Evolutionary conservation across 1,284 basidiomycete genomes (phyloP).

Genomic region (Rhodotorula sp.): DNA sequence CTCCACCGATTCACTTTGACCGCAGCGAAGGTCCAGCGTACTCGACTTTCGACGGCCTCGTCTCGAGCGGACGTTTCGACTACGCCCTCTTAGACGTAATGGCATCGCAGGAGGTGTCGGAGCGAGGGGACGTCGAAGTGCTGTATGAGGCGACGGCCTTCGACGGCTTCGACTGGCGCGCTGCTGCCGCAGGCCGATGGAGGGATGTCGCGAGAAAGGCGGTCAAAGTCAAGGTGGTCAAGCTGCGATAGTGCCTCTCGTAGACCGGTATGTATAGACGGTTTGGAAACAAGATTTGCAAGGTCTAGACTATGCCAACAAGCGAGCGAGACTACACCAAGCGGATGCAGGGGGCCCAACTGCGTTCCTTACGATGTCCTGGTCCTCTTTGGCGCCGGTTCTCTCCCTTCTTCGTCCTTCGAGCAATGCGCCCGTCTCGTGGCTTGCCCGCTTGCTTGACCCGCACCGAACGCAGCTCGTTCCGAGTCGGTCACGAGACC

Average conservation of each 20-base stretch:
- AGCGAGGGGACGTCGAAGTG: not conserved
- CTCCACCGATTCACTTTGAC: not conserved
- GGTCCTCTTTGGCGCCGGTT: too few relatives aligned
- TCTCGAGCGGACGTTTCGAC: not conserved
- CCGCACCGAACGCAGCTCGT: too few relatives aligned
- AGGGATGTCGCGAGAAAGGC: not conserved
- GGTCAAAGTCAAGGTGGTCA: not conserved
- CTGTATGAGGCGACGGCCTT: conserved; percentile 4
- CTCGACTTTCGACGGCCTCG: not conserved
- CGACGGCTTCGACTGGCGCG: conserved; percentile 6
- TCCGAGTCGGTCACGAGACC: too few relatives aligned
- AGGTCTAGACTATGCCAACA: too few relatives aligned
- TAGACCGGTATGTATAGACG: too few relatives aligned
- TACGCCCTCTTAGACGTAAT: conserved; percentile 3
- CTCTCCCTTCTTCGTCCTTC: too few relatives aligned
- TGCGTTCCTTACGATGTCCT: too few relatives aligned
- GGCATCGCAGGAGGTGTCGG: not conserved
- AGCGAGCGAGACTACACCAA: too few relatives aligned
- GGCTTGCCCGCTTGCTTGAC: too few relatives aligned
- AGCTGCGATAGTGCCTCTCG: not conserved
- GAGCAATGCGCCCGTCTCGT: too few relatives aligned
- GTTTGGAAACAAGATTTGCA: too few relatives aligned
- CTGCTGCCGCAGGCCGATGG: not conserved
- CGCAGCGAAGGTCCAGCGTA: not conserved
- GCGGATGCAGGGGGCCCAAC: too few relatives aligned